Evolutionary conservation across 768 basidiomycete species (phyloP).

Genomic region (Infundibulicybe gibba): DNA sequence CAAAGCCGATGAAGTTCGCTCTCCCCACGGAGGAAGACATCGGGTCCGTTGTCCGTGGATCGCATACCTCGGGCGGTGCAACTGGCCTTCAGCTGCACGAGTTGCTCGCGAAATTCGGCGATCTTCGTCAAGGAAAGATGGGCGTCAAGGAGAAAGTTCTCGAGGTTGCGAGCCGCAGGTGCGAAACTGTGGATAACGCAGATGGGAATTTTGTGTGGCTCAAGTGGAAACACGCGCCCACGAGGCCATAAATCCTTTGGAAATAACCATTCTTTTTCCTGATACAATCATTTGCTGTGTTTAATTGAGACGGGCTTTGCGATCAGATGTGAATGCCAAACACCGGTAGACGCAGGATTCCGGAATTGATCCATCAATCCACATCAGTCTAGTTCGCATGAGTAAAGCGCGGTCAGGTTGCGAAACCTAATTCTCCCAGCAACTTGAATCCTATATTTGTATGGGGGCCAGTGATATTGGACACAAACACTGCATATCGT

Average conservation of each 20-base stretch:
- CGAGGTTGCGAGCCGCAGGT: constrained; percentile 72
- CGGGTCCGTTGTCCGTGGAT: constrained; percentile 58
- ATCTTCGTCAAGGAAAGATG: constrained; percentile 43
- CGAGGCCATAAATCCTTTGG: constrained; percentile 10
- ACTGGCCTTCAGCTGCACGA: constrained; percentile 62
- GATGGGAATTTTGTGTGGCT: constrained; percentile 61
- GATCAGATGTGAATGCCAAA: neutral
- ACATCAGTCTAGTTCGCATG: too few relatives aligned
- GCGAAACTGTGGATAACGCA: constrained; percentile 54
- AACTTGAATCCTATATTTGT: too few relatives aligned
- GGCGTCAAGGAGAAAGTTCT: constrained; percentile 75
- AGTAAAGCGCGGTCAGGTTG: too few relatives aligned
- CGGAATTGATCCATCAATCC: too few relatives aligned
- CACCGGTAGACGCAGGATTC: too few relatives aligned
- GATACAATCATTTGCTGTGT: too few relatives aligned
- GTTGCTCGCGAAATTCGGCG: constrained; percentile 52
- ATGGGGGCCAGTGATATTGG: too few relatives aligned
- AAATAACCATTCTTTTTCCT: too few relatives aligned
- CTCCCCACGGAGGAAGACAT: constrained; percentile 82
- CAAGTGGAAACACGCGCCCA: constrained; percentile 46
- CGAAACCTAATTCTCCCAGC: too few relatives aligned
- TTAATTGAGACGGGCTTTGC: too few relatives aligned
- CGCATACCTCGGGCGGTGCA: constrained; percentile 56
- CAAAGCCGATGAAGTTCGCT: constrained; percentile 38
- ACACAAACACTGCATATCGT: too few relatives aligned